Percentiles rank a stretch among this genome's conserved stretches.
phyloP scores from a whole-genome alignment of 2,329 filamentous ascomycete species.

The Ophiostoma sp. region DNA sequence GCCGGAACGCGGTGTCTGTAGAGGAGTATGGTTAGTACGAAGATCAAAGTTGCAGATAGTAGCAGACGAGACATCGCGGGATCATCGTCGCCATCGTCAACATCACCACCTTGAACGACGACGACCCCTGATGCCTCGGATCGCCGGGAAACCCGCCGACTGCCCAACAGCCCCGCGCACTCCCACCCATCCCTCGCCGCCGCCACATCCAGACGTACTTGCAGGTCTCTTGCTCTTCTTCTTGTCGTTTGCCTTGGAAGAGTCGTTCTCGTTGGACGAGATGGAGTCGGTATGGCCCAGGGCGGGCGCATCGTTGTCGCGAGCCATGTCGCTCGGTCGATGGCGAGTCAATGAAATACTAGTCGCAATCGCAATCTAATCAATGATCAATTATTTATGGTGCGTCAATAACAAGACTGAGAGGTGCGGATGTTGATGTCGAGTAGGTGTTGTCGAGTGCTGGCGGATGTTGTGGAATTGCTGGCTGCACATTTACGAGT shows the following conservation, averaged over 20 bases:
- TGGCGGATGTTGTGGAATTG: neutral
- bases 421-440: slow-evolving; percentile 1
- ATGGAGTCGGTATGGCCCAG: slow-evolving; percentile 49
- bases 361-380: neutral
- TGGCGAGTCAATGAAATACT: neutral
- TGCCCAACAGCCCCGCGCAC: neutral
- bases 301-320: slow-evolving; percentile 31
- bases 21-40: neutral
- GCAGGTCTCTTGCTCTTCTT: slow-evolving; percentile 87
- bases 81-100: neutral
- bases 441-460: neutral
- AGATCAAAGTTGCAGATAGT: neutral
- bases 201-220: slow-evolving; percentile 51
- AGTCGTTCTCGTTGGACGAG: slow-evolving; percentile 48
- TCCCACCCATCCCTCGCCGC: neutral
- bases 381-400: neutral
- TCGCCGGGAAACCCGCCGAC: slow-evolving; percentile 3
- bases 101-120: neutral
- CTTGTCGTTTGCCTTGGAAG: slow-evolving; percentile 58
- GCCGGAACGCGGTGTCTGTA: slow-evolving; percentile 88
- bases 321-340: slow-evolving; percentile 38
- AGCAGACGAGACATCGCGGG: neutral
- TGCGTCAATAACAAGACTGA: neutral
- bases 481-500: neutral
- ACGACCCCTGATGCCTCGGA: slow-evolving; percentile 11